Base-by-base conservation (phyloP, 1,139 yeast genomes). In the Pichia sp. region DNA sequence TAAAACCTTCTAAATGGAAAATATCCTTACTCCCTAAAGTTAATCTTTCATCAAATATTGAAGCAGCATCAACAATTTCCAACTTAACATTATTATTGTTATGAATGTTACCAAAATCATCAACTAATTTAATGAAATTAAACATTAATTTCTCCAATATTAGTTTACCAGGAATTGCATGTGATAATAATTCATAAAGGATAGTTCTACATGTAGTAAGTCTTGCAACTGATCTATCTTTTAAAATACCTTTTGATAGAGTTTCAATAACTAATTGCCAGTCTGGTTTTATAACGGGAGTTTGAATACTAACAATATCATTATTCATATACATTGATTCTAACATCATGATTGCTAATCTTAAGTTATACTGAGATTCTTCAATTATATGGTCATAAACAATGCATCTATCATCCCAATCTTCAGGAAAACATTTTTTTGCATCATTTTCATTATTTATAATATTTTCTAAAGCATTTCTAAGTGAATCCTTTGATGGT, bases 1-100 rank as follows among this genome's bases (percentile, higher is more conserved):
- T 79, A 64, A 88, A 92, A 1, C 97, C 98, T 68, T 92, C 99
- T 51, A 92, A 70, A 65, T 92, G 99, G 67, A 88, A 92, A 16
- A 92, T 92, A 40, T 92, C 85, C 65, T 92, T 92, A 55, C 77
- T 78, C 1, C 98, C 98, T 52, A 86, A 71, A 54, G 92, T 79
- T 52, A 92, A 72, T 50, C 99, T 77, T 61, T 92, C 97, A 61
- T 92, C 97, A 64, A 84, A 92, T 6, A 73, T 62, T 2, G 96
- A 78, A 1, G 88, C 90, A 27, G 80, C 69, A 15, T 77, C 77
- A n/a, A 87, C 79, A 44, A 92, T 71, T 16, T 71, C 74, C 11
- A 73, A 64, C 36, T 79, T 74, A 3, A 74, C 68, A 0, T 59
- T 16, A 38, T 38, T 42, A 4, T 29, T 39, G 7, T 46, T 43